These are phyloP conservation scores for Globisporangium sylvaticum DNA, from an alignment of 352 stramenopile genomes.

Conservation along the genomic window DNA sequence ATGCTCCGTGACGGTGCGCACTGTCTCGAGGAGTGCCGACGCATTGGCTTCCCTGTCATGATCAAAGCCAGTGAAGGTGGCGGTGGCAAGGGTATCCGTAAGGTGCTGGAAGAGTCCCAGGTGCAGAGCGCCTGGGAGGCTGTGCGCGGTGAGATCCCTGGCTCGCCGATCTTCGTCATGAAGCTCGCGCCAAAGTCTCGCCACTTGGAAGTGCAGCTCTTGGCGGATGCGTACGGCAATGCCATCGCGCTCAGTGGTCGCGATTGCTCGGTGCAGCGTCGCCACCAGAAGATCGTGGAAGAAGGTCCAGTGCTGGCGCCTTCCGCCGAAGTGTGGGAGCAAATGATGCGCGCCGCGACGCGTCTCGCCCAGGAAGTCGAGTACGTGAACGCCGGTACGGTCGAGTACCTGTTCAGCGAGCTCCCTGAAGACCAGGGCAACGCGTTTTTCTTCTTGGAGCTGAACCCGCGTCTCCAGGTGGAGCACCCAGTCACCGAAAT, in stretches of 20 bases:
- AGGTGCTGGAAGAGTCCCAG: conserved; percentile 88
- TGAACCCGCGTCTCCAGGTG: conserved; percentile 99
- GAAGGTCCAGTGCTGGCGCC: conserved; percentile 95
- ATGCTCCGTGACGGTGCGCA: conserved; percentile 91
- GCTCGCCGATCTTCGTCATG: conserved; percentile 99
- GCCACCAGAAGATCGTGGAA: conserved; percentile 99
- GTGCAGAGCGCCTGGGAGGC: conserved; percentile 94
- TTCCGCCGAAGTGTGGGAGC: conserved; percentile 92
- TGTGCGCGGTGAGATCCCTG: conserved; percentile 97
- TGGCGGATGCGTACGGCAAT: conserved; percentile 98
- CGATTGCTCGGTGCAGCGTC: conserved; percentile 99
- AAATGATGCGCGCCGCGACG: conserved; percentile 98
- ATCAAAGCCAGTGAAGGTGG: conserved; percentile 99
- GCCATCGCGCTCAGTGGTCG: conserved; percentile 98
- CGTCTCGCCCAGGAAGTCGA: conserved; percentile 97
- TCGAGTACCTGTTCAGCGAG: conserved; percentile 99
- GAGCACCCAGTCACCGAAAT: conserved; percentile 99
- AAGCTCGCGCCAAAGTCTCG: conserved; percentile 95
- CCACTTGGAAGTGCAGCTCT: conserved; percentile 99
- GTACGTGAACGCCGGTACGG: conserved; percentile 99
- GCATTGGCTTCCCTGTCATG: conserved; percentile 99
- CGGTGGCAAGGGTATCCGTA: conserved; percentile 99
- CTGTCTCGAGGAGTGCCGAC: conserved; percentile 90
- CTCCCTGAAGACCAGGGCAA: conserved; percentile 85
- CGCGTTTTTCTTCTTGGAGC: conserved; percentile 99